Evolutionary conservation across 129 eudicot species (phyloP).

Genomic region (Lactuca saligna): DNA sequence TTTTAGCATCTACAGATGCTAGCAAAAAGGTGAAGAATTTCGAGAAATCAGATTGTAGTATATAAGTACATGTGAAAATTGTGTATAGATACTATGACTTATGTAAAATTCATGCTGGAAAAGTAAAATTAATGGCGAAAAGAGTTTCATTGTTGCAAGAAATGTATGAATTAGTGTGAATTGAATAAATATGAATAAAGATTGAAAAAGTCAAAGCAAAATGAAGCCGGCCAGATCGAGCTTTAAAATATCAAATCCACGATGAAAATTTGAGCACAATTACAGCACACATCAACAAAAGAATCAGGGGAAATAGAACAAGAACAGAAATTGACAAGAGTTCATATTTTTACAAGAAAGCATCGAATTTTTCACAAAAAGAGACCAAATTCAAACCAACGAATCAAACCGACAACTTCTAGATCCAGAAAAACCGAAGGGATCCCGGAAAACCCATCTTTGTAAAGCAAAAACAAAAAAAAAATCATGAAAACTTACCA

Average conservation of each 20-base stretch:
- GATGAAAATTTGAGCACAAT: not conserved
- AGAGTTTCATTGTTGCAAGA: conserved; percentile 10
- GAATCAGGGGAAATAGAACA: conserved; percentile 9
- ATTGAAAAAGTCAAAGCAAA: conserved; percentile 21
- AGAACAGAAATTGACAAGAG: not conserved
- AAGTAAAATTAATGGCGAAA: conserved; percentile 11
- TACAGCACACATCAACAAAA: conserved; percentile 16
- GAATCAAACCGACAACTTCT: conserved; percentile 17
- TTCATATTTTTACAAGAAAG: conserved; percentile 3
- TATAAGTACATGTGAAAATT: conserved; percentile 13
- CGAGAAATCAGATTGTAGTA: conserved; percentile 1
- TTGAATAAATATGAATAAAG: not conserved
- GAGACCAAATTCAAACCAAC: conserved; percentile 5
- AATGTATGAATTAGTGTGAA: conserved; percentile 8
- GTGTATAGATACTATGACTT: not conserved
- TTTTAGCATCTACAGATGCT: conserved; percentile 11
- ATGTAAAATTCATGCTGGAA: conserved; percentile 8
- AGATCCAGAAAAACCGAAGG: conserved; percentile 30
- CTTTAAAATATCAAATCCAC: conserved; percentile 15
- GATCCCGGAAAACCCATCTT: conserved; percentile 16
- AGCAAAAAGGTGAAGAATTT: conserved; percentile 12
- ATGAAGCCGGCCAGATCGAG: conserved; percentile 15
- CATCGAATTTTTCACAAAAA: not conserved
- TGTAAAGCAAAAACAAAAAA: conserved; percentile 15
- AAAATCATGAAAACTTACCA: conserved; percentile 30